Conservation (phyloP, 345 rosid species). For the Rhodomyrtus tomentosa region DNA sequence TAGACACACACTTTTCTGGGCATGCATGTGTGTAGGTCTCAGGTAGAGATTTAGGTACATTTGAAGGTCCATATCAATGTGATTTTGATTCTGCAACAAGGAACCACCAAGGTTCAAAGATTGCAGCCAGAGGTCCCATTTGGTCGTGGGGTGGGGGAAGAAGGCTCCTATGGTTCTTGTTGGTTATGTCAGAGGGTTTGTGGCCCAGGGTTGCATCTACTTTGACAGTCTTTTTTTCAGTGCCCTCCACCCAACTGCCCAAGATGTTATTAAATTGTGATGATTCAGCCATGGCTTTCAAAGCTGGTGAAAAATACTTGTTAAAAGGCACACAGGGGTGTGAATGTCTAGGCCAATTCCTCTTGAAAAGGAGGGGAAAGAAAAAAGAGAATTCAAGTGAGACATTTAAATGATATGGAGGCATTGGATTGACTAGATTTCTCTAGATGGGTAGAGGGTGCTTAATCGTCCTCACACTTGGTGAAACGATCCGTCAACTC, state of each 20-base stretch:
- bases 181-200: background rate
- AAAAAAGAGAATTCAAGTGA: background rate
- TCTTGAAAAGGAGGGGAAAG: background rate
- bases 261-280: background rate
- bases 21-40: background rate
- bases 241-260: background rate
- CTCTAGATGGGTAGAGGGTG: background rate
- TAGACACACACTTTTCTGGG: background rate
- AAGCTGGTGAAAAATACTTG: background rate
- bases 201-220: background rate
- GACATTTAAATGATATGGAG: background rate
- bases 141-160: background rate
- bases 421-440: too few relatives aligned
- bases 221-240: background rate
- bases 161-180: background rate
- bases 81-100: background rate
- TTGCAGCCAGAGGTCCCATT: background rate
- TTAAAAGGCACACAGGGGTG: background rate
- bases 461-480: background rate
- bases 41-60: background rate
- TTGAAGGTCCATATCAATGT: background rate
- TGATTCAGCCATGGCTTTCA: background rate
- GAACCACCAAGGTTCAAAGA: background rate
- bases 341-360: background rate
- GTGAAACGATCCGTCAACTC: background rate